phyloP scores from a whole-genome alignment of 1,284 basidiomycete genomes.

The Rhodotorula sp. region DNA sequence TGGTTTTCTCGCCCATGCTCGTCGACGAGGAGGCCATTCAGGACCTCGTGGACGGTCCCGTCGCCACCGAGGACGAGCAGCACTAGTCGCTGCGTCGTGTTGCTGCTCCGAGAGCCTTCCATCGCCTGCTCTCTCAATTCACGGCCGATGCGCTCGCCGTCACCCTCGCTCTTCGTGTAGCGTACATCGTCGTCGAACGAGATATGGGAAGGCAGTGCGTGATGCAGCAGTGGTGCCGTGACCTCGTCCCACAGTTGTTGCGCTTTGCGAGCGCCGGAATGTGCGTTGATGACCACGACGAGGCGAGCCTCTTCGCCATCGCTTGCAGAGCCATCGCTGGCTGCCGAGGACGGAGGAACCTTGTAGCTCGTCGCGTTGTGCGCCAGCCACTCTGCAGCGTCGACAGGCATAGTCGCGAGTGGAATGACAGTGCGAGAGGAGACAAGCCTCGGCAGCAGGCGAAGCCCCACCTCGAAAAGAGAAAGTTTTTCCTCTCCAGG shows the following conservation, averaged over 20 bases:
- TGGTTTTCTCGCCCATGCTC: conserved; percentile 1
- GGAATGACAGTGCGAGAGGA: not conserved
- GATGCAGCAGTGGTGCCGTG: not conserved
- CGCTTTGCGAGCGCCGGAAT: not conserved
- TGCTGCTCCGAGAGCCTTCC: not conserved
- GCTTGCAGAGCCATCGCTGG: too few species aligned
- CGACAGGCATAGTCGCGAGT: not conserved
- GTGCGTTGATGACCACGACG: conserved; percentile 3
- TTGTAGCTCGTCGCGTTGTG: not conserved
- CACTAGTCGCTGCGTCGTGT: conserved; percentile 4
- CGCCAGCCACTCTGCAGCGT: not conserved
- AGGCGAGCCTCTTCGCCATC: not conserved
- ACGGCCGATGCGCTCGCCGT: conserved; percentile 62
- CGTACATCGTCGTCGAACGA: conserved; percentile 45
- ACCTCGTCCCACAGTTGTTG: not conserved
- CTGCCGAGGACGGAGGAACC: not conserved
- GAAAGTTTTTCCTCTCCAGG: too few species aligned
- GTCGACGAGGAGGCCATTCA: conserved; percentile 58
- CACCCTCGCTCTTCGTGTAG: conserved; percentile 58
- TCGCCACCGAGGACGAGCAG: conserved; percentile 61
- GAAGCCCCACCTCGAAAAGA: not conserved
- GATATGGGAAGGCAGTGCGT: not conserved
- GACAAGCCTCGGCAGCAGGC: not conserved
- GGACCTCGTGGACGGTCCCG: conserved; percentile 83
- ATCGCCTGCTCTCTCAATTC: conserved; percentile 50